These are phyloP conservation scores for Gastrolobium bilobum DNA, from an alignment of 306 rosid genomes.

Conservation along the genomic window DNA sequence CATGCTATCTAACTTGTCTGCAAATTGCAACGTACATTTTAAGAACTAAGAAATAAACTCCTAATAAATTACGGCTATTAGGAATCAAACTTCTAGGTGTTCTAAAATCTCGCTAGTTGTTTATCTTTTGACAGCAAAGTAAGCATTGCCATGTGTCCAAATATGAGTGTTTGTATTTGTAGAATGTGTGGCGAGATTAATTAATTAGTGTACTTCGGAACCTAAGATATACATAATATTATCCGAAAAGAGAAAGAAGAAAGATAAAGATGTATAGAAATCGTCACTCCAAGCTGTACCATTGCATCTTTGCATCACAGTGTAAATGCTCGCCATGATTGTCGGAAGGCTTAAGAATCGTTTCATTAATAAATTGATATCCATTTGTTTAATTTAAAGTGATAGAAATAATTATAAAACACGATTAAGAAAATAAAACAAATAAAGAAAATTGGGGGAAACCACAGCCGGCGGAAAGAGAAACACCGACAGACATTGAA, in stretches of 20 bases:
- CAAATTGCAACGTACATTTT: background rate
- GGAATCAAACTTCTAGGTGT: background rate
- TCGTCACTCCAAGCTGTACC: slow-evolving; percentile 66
- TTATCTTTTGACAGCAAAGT: background rate
- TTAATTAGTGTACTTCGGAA: background rate
- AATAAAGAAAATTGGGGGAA: slow-evolving; percentile 53
- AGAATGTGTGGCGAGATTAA: slow-evolving; percentile 4
- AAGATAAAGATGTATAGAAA: slow-evolving; percentile 45
- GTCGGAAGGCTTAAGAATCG: slow-evolving; percentile 56
- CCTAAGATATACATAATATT: slow-evolving; percentile 15
- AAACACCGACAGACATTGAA: slow-evolving; percentile 31
- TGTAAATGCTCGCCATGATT: slow-evolving; percentile 74
- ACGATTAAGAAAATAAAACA: slow-evolving; percentile 27
- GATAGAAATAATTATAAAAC: slow-evolving; percentile 34
- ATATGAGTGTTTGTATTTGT: slow-evolving; percentile 4
- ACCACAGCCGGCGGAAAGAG: slow-evolving; percentile 48
- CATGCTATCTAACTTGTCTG: background rate
- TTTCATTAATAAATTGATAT: slow-evolving; percentile 47
- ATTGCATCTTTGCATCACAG: slow-evolving; percentile 50
- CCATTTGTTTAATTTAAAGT: slow-evolving; percentile 37
- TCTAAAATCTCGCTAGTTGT: background rate
- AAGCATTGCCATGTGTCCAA: slow-evolving; percentile 19
- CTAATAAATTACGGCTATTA: background rate
- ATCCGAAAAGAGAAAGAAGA: slow-evolving; percentile 47
- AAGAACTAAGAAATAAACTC: background rate